A percentile compares a stretch with the other conserved stretches of the same genome.
These are phyloP conservation scores for Mediolabrus comicus DNA, from an alignment of 108 stramenopile genomes.

Conservation along the genomic window DNA sequence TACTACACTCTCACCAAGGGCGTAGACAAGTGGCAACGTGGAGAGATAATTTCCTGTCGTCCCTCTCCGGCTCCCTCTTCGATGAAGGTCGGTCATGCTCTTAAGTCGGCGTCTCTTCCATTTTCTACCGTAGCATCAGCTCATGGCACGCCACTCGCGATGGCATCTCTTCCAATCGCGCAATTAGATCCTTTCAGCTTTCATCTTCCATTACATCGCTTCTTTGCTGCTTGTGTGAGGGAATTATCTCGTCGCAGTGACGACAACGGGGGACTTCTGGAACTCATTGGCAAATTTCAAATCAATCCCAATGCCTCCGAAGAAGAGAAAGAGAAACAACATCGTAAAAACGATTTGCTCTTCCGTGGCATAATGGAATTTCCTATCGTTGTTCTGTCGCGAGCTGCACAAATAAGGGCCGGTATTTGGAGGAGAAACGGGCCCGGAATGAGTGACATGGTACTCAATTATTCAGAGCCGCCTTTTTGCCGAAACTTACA, in stretches of 20 bases:
- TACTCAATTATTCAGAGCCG: constrained; percentile 62
- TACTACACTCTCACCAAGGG: constrained; percentile 58
- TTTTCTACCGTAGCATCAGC: constrained; percentile 68
- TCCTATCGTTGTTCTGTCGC: constrained; percentile 65
- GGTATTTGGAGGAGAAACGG: constrained; percentile 95
- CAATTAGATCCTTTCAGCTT: constrained; percentile 85
- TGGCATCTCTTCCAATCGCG: constrained; percentile 67
- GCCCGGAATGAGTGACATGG: constrained; percentile 82
- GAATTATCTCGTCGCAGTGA: constrained; percentile 65
- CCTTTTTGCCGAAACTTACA: constrained; percentile 90
- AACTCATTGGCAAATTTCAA: constrained; percentile 32
- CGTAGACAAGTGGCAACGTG: constrained; percentile 64
- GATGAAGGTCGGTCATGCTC: constrained; percentile 42
- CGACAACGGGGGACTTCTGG: constrained; percentile 26
- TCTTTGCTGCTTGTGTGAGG: constrained; percentile 77
- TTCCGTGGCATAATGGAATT: constrained; percentile 83
- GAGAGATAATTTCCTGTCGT: constrained; percentile 53
- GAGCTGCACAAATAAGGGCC: constrained; percentile 86
- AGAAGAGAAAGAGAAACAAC: constrained; percentile 23
- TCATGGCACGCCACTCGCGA: constrained; percentile 61
- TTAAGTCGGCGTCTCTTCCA: constrained; percentile 63
- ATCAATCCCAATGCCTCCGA: constrained; percentile 3
- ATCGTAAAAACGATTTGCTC: constrained; percentile 33
- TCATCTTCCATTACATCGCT: constrained; percentile 90
- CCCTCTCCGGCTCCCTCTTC: constrained; percentile 41